Evolutionary conservation across 495 filamentous ascomycete species (phyloP).

Genomic region (Saxophila tyrrhenica): DNA sequence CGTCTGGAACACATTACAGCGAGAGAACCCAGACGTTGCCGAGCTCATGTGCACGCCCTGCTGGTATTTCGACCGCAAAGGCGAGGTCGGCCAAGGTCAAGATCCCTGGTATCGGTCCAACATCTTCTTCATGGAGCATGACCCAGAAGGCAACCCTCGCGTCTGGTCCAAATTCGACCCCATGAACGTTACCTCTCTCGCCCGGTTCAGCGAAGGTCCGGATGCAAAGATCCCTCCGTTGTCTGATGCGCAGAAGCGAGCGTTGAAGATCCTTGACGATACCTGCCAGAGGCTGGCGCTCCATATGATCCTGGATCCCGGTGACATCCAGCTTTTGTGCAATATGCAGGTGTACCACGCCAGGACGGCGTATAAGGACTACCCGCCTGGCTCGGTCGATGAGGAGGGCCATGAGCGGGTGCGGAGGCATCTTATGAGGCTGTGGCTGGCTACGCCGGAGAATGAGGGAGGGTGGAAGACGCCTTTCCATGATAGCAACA

Average conservation of each 20-base stretch:
- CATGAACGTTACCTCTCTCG: constrained; percentile 28
- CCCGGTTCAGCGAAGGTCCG: constrained; percentile 26
- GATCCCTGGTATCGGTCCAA: constrained; percentile 63
- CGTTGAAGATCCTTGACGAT: constrained; percentile 24
- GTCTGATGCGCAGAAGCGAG: constrained; percentile 21
- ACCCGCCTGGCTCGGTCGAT: constrained; percentile 20
- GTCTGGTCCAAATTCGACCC: constrained; percentile 36
- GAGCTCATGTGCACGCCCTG: constrained; percentile 61
- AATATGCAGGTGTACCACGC: constrained; percentile 31
- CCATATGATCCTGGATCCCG: constrained; percentile 34
- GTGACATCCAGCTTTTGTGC: constrained; percentile 31
- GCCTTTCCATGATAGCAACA: constrained; percentile 66
- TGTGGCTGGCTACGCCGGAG: constrained; percentile 76
- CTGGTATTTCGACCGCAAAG: constrained; percentile 95
- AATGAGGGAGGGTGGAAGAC: constrained; percentile 74
- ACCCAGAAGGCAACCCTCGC: constrained; percentile 31
- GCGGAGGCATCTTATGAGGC: constrained; percentile 51
- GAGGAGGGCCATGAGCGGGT: constrained; percentile 18
- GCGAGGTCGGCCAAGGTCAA: constrained; percentile 63
- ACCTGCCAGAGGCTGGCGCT: constrained; percentile 26
- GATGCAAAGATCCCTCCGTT: constrained; percentile 24
- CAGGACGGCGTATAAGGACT: constrained; percentile 31
- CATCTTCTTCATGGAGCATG: constrained; percentile 61
- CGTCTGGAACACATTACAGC: constrained; percentile 70
- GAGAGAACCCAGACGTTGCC: constrained; percentile 66